Percentiles rank a stretch among this genome's conserved stretches.
phyloP scores from a whole-genome alignment of 768 basidiomycete species.

The Trametes coccinea region DNA sequence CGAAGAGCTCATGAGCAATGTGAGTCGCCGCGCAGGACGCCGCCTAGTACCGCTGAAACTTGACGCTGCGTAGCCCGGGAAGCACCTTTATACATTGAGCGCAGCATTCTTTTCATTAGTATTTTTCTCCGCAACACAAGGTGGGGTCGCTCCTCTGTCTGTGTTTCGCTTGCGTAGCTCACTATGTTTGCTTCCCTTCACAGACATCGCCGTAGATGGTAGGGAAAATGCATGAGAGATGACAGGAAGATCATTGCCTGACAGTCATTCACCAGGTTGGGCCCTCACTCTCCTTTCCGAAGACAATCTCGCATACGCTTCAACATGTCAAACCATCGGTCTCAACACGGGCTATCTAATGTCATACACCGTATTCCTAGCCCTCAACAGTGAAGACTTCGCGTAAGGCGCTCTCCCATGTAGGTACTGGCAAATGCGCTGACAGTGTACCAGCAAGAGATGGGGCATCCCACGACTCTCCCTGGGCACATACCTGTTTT shows the following conservation, averaged over 20 bases:
- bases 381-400: slow-evolving; percentile 93
- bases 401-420: slow-evolving; percentile 47
- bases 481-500: slow-evolving; percentile 78
- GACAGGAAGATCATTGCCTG: background rate
- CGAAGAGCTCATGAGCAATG: slow-evolving; percentile 76
- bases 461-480: slow-evolving; percentile 77
- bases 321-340: slow-evolving; percentile 97
- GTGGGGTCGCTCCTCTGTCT: slow-evolving; percentile 40
- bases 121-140: slow-evolving; percentile 96
- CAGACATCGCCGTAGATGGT: slow-evolving; percentile 99
- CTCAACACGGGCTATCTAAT: slow-evolving; percentile 94
- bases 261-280: slow-evolving; percentile 51
- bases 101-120: slow-evolving; percentile 86
- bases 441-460: slow-evolving; percentile 48
- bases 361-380: slow-evolving; percentile 96
- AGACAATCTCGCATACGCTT: slow-evolving; percentile 93
- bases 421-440: background rate
- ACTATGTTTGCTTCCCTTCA: slow-evolving; percentile 4
- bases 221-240: slow-evolving; percentile 23
- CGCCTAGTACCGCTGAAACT: slow-evolving; percentile 8
- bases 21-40: slow-evolving; percentile 35
- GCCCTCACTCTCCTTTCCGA: slow-evolving; percentile 84
- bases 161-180: slow-evolving; percentile 6
- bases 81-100: slow-evolving; percentile 78
- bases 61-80: slow-evolving; percentile 58